Percentiles rank a stretch among this genome's conserved stretches.
These are phyloP conservation scores for Abelmoschus esculentus DNA, from an alignment of 345 rosid genomes.

Conservation along the genomic window DNA sequence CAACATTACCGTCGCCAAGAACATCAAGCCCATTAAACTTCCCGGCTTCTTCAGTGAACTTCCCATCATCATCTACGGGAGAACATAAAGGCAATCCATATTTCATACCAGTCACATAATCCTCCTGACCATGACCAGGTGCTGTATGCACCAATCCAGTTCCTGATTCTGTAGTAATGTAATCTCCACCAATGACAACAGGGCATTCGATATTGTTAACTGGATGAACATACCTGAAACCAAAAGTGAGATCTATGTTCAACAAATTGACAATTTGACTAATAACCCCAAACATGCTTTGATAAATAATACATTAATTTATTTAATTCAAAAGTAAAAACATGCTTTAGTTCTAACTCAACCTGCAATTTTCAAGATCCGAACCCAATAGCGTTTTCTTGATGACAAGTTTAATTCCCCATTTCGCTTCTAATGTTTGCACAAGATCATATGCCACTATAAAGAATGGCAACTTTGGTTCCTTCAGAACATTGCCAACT, in stretches of 20 bases:
- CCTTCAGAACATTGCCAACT: slow-evolving; percentile 59
- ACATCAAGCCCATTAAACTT: slow-evolving; percentile 83
- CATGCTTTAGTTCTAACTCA: slow-evolving; percentile 10
- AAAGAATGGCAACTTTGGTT: slow-evolving; percentile 47
- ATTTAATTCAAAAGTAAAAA: not conserved
- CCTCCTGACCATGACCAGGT: slow-evolving; percentile 99
- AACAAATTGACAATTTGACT: slow-evolving; percentile 1
- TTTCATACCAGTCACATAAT: slow-evolving; percentile 76
- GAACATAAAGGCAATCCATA: slow-evolving; percentile 75
- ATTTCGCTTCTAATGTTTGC: slow-evolving; percentile 63
- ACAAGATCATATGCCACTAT: slow-evolving; percentile 84
- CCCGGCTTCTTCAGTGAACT: slow-evolving; percentile 87
- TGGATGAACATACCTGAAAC: slow-evolving; percentile 78
- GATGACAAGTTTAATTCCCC: slow-evolving; percentile 64
- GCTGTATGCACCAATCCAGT: slow-evolving; percentile 98
- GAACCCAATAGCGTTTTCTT: slow-evolving; percentile 67
- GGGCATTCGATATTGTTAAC: slow-evolving; percentile 64
- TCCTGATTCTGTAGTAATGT: slow-evolving; percentile 96
- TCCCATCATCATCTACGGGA: slow-evolving; percentile 90
- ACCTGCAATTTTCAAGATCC: slow-evolving; percentile 94
- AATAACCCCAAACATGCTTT: slow-evolving; percentile 1
- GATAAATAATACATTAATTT: not conserved
- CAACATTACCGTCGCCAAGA: slow-evolving; percentile 83
- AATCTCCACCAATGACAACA: slow-evolving; percentile 85
- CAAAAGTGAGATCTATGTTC: slow-evolving; percentile 14